Conservation (phyloP, 768 basidiomycete genomes). For the Panellus pusillus region DNA sequence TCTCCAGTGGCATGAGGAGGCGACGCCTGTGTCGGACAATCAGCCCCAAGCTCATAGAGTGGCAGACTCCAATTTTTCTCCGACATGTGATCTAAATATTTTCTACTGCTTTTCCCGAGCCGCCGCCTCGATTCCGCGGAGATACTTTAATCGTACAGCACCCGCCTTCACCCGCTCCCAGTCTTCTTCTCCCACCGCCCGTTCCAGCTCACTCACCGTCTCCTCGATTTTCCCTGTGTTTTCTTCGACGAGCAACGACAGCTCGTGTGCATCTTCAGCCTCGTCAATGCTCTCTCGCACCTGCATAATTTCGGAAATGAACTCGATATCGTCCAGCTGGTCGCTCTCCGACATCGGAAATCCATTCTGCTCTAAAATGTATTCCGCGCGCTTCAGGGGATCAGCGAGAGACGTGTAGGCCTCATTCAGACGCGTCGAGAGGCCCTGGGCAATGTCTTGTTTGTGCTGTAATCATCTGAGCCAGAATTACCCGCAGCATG, state of each 20-base stretch:
- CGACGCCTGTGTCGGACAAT: slow-evolving; percentile 48
- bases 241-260: slow-evolving; percentile 49
- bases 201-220: slow-evolving; percentile 47
- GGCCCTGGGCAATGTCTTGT: slow-evolving; percentile 56
- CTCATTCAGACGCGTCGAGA: slow-evolving; percentile 78
- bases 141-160: slow-evolving; percentile 72
- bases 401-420: slow-evolving; percentile 77
- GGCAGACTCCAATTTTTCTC: not conserved
- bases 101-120: slow-evolving; percentile 10
- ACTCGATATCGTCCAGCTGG: slow-evolving; percentile 63
- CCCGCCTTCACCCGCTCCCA: slow-evolving; percentile 59
- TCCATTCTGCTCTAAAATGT: slow-evolving; percentile 70
- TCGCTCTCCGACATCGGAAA: slow-evolving; percentile 65
- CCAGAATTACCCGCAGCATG: not conserved
- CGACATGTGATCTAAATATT: slow-evolving; percentile 23
- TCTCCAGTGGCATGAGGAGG: slow-evolving; percentile 62
- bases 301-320: slow-evolving; percentile 80
- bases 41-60: slow-evolving; percentile 52
- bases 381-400: slow-evolving; percentile 77
- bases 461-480: slow-evolving; percentile 30
- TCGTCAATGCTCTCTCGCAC: slow-evolving; percentile 75
- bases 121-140: slow-evolving; percentile 62
- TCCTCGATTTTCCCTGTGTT: slow-evolving; percentile 62
- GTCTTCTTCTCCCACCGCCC: slow-evolving; percentile 48
- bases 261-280: slow-evolving; percentile 46